Conservation (phyloP, 192 early-diverging fungal species). For the Backusella australiensis region DNA sequence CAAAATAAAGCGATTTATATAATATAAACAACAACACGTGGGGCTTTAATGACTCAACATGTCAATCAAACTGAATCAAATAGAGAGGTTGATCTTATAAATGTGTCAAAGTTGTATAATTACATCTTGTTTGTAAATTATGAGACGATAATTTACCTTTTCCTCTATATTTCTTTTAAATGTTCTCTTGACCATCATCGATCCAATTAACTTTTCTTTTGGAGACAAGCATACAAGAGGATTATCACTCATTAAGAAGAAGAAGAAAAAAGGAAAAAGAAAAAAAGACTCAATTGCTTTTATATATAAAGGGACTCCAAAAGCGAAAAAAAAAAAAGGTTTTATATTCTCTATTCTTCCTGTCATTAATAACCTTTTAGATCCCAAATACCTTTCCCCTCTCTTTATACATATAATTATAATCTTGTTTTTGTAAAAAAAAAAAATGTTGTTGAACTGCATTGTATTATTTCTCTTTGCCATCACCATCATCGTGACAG, state of each 20-base stretch:
- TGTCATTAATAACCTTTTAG: background rate
- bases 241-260: background rate
- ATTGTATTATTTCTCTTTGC: background rate
- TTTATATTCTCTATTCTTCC: background rate
- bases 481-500: background rate
- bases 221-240: background rate
- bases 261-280: no score
- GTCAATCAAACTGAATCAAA: background rate
- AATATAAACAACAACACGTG: background rate
- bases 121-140: background rate
- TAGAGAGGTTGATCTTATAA: background rate
- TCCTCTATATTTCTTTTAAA: background rate
- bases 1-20: background rate
- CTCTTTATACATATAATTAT: background rate
- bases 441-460: background rate
- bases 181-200: background rate
- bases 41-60: background rate
- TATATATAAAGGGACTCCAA: background rate
- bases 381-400: background rate
- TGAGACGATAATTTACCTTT: background rate
- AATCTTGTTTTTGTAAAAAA: background rate
- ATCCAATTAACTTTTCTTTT: background rate
- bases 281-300: background rate
- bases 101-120: background rate
- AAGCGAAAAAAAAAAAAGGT: background rate